A percentile compares a stretch with the other conserved stretches of the same genome.
Conservation (phyloP, 2,329 filamentous ascomycete genomes). For the Pseudopithomyces maydicus region DNA sequence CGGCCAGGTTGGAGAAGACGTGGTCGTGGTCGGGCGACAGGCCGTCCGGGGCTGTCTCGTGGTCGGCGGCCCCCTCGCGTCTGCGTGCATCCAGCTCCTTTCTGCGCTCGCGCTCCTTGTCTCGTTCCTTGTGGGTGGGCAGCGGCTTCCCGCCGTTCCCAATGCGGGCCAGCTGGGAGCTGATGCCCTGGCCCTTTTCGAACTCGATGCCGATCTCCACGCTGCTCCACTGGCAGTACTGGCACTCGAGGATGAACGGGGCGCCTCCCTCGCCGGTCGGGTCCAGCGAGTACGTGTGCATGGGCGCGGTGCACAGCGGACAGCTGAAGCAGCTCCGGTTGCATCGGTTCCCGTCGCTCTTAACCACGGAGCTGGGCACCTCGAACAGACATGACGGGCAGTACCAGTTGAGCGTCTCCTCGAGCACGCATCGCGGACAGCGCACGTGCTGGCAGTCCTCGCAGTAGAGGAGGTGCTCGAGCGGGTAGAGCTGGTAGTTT, state of each 20-base stretch:
- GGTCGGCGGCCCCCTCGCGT: slow-evolving; percentile 22
- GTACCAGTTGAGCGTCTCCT: slow-evolving; percentile 94
- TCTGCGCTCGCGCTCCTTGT: slow-evolving; percentile 46
- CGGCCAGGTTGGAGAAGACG: slow-evolving; percentile 74
- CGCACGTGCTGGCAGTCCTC: slow-evolving; percentile 97
- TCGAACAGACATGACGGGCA: slow-evolving; percentile 96
- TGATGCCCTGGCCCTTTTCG: slow-evolving; percentile 85
- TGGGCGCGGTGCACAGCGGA: slow-evolving; percentile 81
- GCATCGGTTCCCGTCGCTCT: slow-evolving; percentile 92
- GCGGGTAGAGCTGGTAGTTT: slow-evolving; percentile 89
- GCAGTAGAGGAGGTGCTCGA: slow-evolving; percentile 94
- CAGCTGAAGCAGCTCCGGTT: slow-evolving; percentile 96
- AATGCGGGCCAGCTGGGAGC: slow-evolving; percentile 75
- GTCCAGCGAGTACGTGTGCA: slow-evolving; percentile 76
- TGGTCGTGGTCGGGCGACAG: slow-evolving; percentile 64
- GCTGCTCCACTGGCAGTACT: slow-evolving; percentile 92
- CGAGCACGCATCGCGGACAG: slow-evolving; percentile 86
- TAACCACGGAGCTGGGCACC: slow-evolving; percentile 89
- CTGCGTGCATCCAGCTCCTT: slow-evolving; percentile 34
- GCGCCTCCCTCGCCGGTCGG: slow-evolving; percentile 46
- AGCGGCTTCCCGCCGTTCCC: slow-evolving; percentile 55
- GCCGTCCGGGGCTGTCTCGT: slow-evolving; percentile 17
- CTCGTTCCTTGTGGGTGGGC: slow-evolving; percentile 46
- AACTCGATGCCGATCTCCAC: slow-evolving; percentile 89
- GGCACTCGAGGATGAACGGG: slow-evolving; percentile 81